These are phyloP conservation scores for Erodium trifolium DNA, from an alignment of 441 rosid species.

Conservation along the genomic window DNA sequence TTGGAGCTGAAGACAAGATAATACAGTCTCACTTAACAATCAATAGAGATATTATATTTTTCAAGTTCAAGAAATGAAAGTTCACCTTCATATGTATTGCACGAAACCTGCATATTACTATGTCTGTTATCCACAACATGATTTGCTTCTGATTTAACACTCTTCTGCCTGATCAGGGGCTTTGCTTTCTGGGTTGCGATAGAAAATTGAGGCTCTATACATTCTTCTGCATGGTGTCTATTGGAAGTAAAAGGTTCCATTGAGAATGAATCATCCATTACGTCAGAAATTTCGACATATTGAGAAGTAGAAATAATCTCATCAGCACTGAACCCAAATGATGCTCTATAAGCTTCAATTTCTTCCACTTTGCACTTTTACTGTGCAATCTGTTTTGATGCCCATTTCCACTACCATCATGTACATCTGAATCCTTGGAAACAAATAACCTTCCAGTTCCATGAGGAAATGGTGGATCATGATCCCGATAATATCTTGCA, in stretches of 20 bases:
- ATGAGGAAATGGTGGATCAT: slow-evolving; percentile 43
- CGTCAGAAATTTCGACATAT: slow-evolving; percentile 83
- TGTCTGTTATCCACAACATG: slow-evolving; percentile 20
- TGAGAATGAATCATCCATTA: slow-evolving; percentile 68
- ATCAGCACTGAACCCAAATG: slow-evolving; percentile 98
- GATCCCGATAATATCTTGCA: slow-evolving; percentile 81
- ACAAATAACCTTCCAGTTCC: slow-evolving; percentile 89
- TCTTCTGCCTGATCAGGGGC: too few species aligned
- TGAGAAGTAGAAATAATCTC: slow-evolving; percentile 76
- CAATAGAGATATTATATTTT: too few species aligned
- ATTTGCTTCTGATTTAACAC: too few species aligned
- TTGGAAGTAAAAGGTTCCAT: slow-evolving; percentile 52
- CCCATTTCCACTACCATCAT: slow-evolving; percentile 40
- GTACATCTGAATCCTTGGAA: slow-evolving; percentile 85
- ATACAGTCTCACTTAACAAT: too few species aligned
- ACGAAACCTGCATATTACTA: slow-evolving; percentile 24
- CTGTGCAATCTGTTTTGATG: slow-evolving; percentile 34
- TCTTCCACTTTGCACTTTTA: slow-evolving; percentile 73
- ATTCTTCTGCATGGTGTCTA: slow-evolving; percentile 27
- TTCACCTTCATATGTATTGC: slow-evolving; percentile 60
- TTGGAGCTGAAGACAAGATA: too few species aligned
- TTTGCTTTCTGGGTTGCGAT: slow-evolving; percentile 6
- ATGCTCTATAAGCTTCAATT: slow-evolving; percentile 92
- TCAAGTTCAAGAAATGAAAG: slow-evolving; percentile 1
- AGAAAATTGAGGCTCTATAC: slow-evolving; percentile 20